Conservation (phyloP, 129 eudicot genomes). For the Deinandra increscens region DNA sequence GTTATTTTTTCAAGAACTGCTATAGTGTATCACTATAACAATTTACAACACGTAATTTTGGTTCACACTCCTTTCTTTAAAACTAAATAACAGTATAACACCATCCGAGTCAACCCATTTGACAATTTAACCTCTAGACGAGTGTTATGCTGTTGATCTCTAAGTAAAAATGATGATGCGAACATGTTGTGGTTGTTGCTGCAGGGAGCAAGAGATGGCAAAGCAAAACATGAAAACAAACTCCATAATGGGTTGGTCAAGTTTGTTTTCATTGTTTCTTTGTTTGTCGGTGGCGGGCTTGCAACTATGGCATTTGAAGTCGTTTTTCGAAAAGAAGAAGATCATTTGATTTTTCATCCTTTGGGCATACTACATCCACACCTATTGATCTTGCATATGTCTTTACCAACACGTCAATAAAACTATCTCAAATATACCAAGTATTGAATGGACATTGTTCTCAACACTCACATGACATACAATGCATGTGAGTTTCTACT, state of each 20-base stretch:
- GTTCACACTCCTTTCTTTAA: too few relatives aligned
- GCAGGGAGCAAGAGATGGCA: constrained; percentile 73
- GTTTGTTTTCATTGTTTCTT: constrained; percentile 57
- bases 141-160: neutral
- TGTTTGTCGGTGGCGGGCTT: constrained; percentile 69
- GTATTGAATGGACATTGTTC: too few relatives aligned
- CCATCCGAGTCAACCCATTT: neutral
- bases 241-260: constrained; percentile 63
- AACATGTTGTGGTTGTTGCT: constrained; percentile 23
- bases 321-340: constrained; percentile 89
- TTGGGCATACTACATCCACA: too few relatives aligned
- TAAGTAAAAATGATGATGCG: constrained; percentile 1
- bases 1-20: too few relatives aligned
- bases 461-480: too few relatives aligned
- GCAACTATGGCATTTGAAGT: constrained; percentile 80
- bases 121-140: neutral
- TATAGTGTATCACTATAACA: too few relatives aligned
- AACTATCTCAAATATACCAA: too few relatives aligned
- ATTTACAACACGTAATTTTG: too few relatives aligned
- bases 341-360: constrained; percentile 43
- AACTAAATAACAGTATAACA: neutral
- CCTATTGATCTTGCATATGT: too few relatives aligned
- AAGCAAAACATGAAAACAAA: constrained; percentile 56
- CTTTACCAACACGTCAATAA: too few relatives aligned
- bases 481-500: too few relatives aligned